A percentile compares a stretch with the other conserved stretches of the same genome.
These are phyloP conservation scores for Pythium dissimile DNA, from an alignment of 352 stramenopile genomes.

Conservation along the genomic window DNA sequence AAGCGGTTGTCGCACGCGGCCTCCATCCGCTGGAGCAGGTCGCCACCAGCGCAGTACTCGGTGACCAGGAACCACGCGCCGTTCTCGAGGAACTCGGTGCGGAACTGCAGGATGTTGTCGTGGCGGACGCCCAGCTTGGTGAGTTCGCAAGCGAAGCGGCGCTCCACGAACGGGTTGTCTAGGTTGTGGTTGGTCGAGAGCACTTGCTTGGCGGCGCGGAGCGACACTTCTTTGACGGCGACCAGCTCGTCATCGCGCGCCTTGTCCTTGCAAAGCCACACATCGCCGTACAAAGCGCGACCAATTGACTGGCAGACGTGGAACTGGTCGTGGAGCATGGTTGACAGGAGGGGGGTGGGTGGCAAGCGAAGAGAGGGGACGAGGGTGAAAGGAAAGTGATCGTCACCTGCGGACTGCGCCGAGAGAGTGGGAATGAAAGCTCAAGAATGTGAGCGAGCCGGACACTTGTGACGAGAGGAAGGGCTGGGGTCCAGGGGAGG, in stretches of 20 bases:
- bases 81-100: slow-evolving; percentile 39
- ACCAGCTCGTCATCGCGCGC: slow-evolving; percentile 25
- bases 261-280: slow-evolving; percentile 42
- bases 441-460: not conserved
- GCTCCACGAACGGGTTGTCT: slow-evolving; percentile 47
- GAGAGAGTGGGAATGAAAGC: not conserved
- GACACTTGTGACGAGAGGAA: not conserved
- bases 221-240: slow-evolving; percentile 47
- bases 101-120: slow-evolving; percentile 41
- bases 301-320: slow-evolving; percentile 8
- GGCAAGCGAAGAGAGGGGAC: not conserved
- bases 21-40: slow-evolving; percentile 34
- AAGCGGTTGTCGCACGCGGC: not conserved
- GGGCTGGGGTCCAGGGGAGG: not conserved
- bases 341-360: not conserved
- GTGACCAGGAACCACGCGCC: slow-evolving; percentile 40
- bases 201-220: slow-evolving; percentile 22
- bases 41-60: slow-evolving; percentile 37
- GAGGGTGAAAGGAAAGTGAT: not conserved
- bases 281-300: slow-evolving; percentile 39
- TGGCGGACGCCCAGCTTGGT: slow-evolving; percentile 25
- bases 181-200: slow-evolving; percentile 26
- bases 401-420: not conserved
- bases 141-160: slow-evolving; percentile 22
- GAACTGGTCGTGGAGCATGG: not conserved